Evolutionary conservation across 1,284 basidiomycete species (phyloP).

Genomic region (Gomphus sp.): DNA sequence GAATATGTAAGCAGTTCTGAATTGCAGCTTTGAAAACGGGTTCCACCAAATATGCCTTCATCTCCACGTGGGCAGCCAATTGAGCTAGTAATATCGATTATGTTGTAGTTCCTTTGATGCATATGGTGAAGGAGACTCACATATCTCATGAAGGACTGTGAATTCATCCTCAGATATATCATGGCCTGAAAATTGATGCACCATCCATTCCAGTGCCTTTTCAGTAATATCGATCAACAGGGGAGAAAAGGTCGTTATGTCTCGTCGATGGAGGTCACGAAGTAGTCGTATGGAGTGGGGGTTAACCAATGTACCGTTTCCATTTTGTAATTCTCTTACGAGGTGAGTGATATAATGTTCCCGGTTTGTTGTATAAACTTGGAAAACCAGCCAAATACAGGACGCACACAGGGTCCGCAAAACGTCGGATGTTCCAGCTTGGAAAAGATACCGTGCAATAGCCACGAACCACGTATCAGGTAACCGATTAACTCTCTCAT

Average conservation of each 20-base stretch:
- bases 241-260: neutral
- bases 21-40: conserved; percentile 61
- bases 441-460: neutral
- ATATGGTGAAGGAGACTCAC: conserved; percentile 23
- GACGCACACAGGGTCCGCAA: neutral
- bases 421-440: neutral
- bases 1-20: conserved; percentile 45
- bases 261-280: neutral
- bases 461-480: neutral
- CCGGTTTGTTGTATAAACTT: neutral
- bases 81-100: conserved; percentile 7
- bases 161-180: conserved; percentile 16
- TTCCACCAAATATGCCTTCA: conserved; percentile 62
- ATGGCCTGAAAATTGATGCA: conserved; percentile 29
- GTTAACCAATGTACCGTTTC: neutral
- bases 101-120: neutral
- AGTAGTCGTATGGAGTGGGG: neutral
- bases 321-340: neutral
- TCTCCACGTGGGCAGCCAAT: conserved; percentile 4
- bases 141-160: conserved; percentile 25
- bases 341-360: neutral
- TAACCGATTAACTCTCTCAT: neutral
- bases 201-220: conserved; percentile 34
- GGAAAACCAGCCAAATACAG: neutral
- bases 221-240: neutral